Percentiles rank a stretch among this genome's conserved stretches.
Conservation (phyloP, 805 yeast genomes). For the Ogataea saltuana region DNA sequence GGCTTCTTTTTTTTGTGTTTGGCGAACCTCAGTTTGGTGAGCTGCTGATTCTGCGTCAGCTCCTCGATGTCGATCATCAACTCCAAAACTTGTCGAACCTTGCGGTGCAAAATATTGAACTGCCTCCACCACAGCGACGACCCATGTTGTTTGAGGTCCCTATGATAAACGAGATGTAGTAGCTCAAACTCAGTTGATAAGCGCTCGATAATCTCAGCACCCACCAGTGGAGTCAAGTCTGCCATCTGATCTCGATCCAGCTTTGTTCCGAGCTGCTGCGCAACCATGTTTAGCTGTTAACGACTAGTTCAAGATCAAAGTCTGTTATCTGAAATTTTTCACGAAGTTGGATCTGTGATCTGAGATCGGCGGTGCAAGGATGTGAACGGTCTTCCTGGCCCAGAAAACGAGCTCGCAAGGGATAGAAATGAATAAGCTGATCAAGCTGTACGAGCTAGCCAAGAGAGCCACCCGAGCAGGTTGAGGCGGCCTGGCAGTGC, state of each 20-base stretch:
- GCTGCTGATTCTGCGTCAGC: slow-evolving; percentile 9
- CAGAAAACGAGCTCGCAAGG: too few species aligned
- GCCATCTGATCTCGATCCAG: too few species aligned
- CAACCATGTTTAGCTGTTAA: not conserved
- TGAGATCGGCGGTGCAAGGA: too few species aligned
- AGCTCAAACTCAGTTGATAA: slow-evolving; percentile 53
- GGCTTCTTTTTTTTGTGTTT: slow-evolving; percentile 9
- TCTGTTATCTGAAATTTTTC: too few species aligned
- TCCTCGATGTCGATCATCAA: slow-evolving; percentile 30
- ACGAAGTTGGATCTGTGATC: too few species aligned
- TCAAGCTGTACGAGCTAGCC: too few species aligned
- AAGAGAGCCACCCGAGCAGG: too few species aligned
- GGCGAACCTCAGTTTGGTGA: slow-evolving; percentile 14
- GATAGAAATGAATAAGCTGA: too few species aligned
- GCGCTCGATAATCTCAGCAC: not conserved
- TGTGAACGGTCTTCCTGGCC: too few species aligned
- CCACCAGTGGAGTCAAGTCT: not conserved
- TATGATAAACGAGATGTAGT: slow-evolving; percentile 63
- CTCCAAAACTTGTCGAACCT: slow-evolving; percentile 43
- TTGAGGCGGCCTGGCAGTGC: too few species aligned
- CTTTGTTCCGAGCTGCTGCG: not conserved
- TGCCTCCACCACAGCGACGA: slow-evolving; percentile 76
- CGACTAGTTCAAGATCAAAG: too few species aligned
- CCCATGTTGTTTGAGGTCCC: slow-evolving; percentile 77
- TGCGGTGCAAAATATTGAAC: slow-evolving; percentile 62